A percentile compares a stretch with the other conserved stretches of the same genome.
Evolutionary conservation across 2,329 filamentous ascomycete genomes (phyloP).

Genomic region (Aspergillus felis): DNA sequence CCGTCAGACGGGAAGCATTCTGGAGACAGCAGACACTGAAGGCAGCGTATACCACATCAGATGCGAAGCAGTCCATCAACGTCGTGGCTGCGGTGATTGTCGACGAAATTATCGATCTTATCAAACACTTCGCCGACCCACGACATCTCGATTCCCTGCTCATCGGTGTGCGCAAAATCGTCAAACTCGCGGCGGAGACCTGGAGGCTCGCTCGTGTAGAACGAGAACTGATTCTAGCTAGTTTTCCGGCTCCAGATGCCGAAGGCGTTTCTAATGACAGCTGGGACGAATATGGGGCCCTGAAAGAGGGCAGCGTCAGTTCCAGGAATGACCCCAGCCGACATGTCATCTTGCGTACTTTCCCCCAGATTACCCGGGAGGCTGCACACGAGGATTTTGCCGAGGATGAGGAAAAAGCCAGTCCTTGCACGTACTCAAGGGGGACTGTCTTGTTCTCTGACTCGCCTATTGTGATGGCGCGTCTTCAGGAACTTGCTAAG

Average conservation of each 20-base stretch:
- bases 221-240: conserved; percentile 52
- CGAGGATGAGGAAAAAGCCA: conserved; percentile 43
- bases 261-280: conserved; percentile 32
- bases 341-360: conserved; percentile 48
- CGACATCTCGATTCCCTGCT: conserved; percentile 49
- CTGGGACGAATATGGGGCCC: conserved; percentile 34
- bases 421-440: conserved; percentile 45
- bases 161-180: conserved; percentile 50
- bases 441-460: conserved; percentile 51
- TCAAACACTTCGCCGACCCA: conserved; percentile 52
- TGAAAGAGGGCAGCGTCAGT: conserved; percentile 14
- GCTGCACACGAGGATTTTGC: conserved; percentile 47
- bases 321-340: conserved; percentile 26
- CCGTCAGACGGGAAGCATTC: conserved; percentile 53
- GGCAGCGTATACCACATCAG: conserved; percentile 54
- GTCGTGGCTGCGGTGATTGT: conserved; percentile 53
- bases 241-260: conserved; percentile 43
- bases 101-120: conserved; percentile 53
- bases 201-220: conserved; percentile 57
- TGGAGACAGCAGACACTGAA: conserved; percentile 58
- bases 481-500: conserved; percentile 38
- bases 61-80: conserved; percentile 55
- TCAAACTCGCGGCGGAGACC: conserved; percentile 56
- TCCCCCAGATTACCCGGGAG: conserved; percentile 52
- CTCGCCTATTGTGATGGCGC: conserved; percentile 39